Evolutionary conservation across 2,329 filamentous ascomycete genomes (phyloP).

Genomic region (Cadophora gregata): DNA sequence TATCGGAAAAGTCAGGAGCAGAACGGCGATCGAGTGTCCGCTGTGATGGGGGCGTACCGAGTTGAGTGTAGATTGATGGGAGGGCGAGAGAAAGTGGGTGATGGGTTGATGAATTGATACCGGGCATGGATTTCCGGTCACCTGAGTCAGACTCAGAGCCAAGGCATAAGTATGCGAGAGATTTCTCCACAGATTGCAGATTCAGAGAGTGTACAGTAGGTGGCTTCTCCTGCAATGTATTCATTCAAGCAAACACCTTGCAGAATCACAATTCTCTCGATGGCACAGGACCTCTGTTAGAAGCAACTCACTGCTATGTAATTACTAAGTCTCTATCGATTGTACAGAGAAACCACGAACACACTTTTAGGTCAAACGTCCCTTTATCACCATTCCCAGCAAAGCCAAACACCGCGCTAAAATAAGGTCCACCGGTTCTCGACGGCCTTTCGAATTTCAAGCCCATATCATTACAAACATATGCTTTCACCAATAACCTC

Average conservation of each 20-base stretch:
- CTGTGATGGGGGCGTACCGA: neutral
- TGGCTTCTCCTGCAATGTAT: neutral
- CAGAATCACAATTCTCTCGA: neutral
- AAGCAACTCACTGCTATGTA: neutral
- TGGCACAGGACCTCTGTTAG: neutral
- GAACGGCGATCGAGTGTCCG: neutral
- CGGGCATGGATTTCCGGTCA: neutral
- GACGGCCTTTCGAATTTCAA: conserved; percentile 16
- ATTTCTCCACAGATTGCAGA: conserved; percentile 4
- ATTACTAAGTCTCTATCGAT: neutral
- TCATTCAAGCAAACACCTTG: neutral
- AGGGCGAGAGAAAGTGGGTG: neutral
- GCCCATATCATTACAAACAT: neutral
- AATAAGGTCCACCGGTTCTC: conserved; percentile 17
- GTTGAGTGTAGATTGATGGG: neutral
- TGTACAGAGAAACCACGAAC: neutral
- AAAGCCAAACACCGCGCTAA: conserved; percentile 35
- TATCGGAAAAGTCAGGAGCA: conserved; percentile 42
- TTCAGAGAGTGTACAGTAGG: neutral
- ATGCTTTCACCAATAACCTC: neutral
- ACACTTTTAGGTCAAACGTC: neutral
- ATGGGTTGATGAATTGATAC: neutral
- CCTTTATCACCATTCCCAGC: neutral
- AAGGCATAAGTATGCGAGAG: neutral
- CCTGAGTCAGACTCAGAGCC: neutral